A percentile compares a stretch with the other conserved stretches of the same genome.
Evolutionary conservation across 2,329 filamentous ascomycete species (phyloP).

Genomic region (Botrytis tulipae): DNA sequence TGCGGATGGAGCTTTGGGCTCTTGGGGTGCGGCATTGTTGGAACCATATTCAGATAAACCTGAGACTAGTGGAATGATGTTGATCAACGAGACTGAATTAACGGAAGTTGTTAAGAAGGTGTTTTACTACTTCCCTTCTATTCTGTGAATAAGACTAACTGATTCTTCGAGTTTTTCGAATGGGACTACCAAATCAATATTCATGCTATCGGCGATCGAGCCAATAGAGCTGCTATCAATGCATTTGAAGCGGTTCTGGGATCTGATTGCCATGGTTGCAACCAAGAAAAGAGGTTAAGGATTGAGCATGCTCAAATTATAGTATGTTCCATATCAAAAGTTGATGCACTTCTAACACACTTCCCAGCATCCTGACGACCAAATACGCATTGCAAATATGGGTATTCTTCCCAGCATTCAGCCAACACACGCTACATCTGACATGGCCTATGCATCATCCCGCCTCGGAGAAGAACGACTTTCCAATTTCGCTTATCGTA

Average conservation of each 20-base stretch:
- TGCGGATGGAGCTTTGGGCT: conserved; percentile 67
- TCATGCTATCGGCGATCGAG: conserved; percentile 69
- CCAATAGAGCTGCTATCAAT: conserved; percentile 63
- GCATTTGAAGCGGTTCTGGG: conserved; percentile 58
- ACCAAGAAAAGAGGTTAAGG: conserved; percentile 57
- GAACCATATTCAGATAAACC: conserved; percentile 66
- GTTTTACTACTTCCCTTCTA: background rate
- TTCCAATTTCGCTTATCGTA: conserved; percentile 59
- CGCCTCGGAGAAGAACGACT: conserved; percentile 59
- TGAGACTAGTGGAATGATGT: conserved; percentile 60
- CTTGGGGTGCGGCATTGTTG: conserved; percentile 71
- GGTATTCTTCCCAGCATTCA: conserved; percentile 66
- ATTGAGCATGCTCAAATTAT: conserved; percentile 73
- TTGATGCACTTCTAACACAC: background rate
- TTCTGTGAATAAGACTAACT: background rate
- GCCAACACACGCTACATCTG: conserved; percentile 69
- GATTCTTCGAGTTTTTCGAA: conserved; percentile 49
- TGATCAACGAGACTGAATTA: conserved; percentile 62
- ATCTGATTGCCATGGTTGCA: conserved; percentile 55
- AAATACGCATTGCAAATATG: conserved; percentile 54
- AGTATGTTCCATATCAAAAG: conserved; percentile 22
- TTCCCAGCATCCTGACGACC: conserved; percentile 56
- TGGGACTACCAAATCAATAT: conserved; percentile 66
- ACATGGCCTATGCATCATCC: conserved; percentile 64
- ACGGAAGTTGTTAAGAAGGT: conserved; percentile 48